Conservation (phyloP, 805 yeast genomes). For the Metschnikowia noctiluminum region DNA sequence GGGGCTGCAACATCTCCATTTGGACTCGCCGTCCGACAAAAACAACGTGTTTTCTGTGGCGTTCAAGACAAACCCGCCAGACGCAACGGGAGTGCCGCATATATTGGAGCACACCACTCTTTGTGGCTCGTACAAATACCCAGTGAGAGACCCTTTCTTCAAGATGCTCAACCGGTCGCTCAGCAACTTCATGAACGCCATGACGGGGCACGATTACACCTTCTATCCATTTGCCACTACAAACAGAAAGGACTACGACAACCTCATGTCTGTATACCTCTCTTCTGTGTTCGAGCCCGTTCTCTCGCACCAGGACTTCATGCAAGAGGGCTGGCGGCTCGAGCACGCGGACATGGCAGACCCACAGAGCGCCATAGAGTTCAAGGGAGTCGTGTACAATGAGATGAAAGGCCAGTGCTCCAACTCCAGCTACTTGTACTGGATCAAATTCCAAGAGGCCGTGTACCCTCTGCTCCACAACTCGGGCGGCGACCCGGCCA, state of each 20-base stretch:
- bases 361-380: constrained; percentile 54
- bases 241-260: constrained; percentile 72
- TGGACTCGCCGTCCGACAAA: constrained; percentile 71
- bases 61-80: constrained; percentile 92
- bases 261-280: constrained; percentile 81
- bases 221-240: constrained; percentile 96
- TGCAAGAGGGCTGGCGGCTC: constrained; percentile 97
- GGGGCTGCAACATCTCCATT: constrained; percentile 79
- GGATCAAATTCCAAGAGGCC: constrained; percentile 78
- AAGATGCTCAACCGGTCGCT: constrained; percentile 94
- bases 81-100: constrained; percentile 94
- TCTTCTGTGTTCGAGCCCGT: constrained; percentile 85
- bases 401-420: constrained; percentile 98
- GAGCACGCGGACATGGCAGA: constrained; percentile 68
- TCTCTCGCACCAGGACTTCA: constrained; percentile 73
- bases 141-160: constrained; percentile 96
- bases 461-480: constrained; percentile 82
- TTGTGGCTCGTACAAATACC: constrained; percentile 88
- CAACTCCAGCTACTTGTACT: constrained; percentile 79
- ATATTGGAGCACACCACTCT: constrained; percentile 93
- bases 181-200: constrained; percentile 96
- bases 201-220: constrained; percentile 97
- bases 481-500: constrained; percentile 91
- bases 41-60: constrained; percentile 88
- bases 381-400: constrained; percentile 95